Evolutionary conservation across 2,329 filamentous ascomycete species (phyloP).

Genomic region (Curvularia lunata): DNA sequence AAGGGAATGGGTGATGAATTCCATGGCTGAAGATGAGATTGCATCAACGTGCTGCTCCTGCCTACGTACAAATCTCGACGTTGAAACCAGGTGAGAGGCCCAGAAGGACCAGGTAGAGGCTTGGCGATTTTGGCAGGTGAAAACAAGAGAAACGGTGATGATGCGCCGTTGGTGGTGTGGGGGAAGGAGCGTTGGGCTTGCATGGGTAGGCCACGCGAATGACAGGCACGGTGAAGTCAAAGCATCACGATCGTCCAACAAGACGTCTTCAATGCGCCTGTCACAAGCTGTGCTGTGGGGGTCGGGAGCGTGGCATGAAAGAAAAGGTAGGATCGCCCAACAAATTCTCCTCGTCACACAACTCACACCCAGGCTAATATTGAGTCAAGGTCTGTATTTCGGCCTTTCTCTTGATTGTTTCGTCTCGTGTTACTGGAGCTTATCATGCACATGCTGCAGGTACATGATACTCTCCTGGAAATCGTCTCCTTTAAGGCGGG

Average conservation of each 20-base stretch:
- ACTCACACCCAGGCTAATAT: background rate
- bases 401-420: background rate
- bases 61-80: background rate
- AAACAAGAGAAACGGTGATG: background rate
- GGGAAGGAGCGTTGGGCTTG: background rate
- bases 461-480: background rate
- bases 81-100: background rate
- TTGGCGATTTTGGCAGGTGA: background rate
- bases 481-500: background rate
- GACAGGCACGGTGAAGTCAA: background rate
- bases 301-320: background rate
- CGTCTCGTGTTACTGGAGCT: background rate
- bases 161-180: background rate
- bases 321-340: background rate
- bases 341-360: background rate
- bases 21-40: background rate
- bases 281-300: background rate
- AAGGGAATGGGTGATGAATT: background rate
- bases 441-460: background rate
- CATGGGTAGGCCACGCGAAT: background rate
- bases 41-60: background rate
- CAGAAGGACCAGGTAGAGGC: background rate
- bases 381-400: background rate
- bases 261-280: background rate
- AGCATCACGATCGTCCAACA: background rate